Base-by-base conservation (phyloP, 1,284 basidiomycete species). In the Rhodotorula mucilaginosa region DNA sequence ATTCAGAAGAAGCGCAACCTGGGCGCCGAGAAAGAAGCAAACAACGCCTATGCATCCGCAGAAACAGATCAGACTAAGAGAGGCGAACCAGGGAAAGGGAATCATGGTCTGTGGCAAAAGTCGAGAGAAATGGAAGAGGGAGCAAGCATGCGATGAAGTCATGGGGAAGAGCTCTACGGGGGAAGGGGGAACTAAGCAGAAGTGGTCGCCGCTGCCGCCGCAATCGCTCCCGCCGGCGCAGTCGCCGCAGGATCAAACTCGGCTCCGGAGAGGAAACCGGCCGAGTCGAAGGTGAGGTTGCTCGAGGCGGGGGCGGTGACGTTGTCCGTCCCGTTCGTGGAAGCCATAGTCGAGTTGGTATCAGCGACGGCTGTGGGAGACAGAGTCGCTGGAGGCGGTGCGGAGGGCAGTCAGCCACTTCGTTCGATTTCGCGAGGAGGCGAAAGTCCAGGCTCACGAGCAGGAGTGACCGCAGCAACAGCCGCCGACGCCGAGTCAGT, bases 241-340 rank as follows among this genome's bases (percentile, higher is more conserved):
- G 58, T 58, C 34, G 58, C 58, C 19, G 31, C 58, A 3, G 58
- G 58, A 12, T 34, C 58, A 16, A 58, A 58, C 13, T 31, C 34
- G 18, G 58, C 58, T 13, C 34, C 58, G 19, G 58, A 18, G 58
- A 58, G 58, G 58, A 58, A 58, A 21, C 58, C 58, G 21, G 29
- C 34, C 12, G 23, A 23, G 39, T 58, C 58, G 19, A 58, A 58
- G 21, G 39, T 39, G 31, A 58, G 19, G 31, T 31, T 39, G 31
- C 19, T 13, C 7, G 58, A 34, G 21, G 34, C 39, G 6, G 39
- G 21, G 19, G 19, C 57, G 19, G 57, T 16, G 29, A 21, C 31
- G 34, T 29, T 34, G 5, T 16, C 21, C 23, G 12, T 23, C 51
- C 23, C 51, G 51, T 23, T n/a, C 51, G 51, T 52, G 21, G 51